Conservation (phyloP, 2,329 filamentous ascomycete genomes). For the Colletotrichum sp. region DNA sequence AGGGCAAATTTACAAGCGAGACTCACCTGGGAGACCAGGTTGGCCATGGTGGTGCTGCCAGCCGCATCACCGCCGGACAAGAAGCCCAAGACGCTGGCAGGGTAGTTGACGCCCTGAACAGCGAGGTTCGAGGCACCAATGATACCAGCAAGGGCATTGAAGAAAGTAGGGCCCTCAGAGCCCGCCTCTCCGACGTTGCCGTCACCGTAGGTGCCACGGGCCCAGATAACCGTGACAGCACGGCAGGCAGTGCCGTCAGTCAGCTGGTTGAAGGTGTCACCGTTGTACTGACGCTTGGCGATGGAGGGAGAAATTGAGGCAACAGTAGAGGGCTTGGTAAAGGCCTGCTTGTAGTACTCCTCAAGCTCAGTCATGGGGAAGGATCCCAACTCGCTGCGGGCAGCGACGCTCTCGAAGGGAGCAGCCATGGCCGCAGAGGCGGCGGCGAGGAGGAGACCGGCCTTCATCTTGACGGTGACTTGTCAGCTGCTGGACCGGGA, state of each 20-base stretch:
- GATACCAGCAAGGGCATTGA: slow-evolving; percentile 44
- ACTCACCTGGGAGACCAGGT: neutral
- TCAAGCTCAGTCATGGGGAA: slow-evolving; percentile 20
- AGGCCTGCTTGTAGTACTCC: slow-evolving; percentile 17
- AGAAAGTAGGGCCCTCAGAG: slow-evolving; percentile 52
- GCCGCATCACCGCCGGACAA: slow-evolving; percentile 47
- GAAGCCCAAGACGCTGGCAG: slow-evolving; percentile 49
- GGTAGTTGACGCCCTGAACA: slow-evolving; percentile 60
- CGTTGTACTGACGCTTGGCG: slow-evolving; percentile 17
- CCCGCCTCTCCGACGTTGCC: slow-evolving; percentile 56
- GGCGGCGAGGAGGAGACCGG: slow-evolving; percentile 13
- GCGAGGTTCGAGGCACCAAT: slow-evolving; percentile 49
- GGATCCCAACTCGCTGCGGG: neutral
- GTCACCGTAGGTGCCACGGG: slow-evolving; percentile 56
- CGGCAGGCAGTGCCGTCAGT: slow-evolving; percentile 38
- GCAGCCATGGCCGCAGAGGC: slow-evolving; percentile 11
- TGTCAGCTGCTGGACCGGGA: neutral
- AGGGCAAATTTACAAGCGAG: neutral
- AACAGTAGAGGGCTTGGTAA: neutral
- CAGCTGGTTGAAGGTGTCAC: slow-evolving; percentile 22
- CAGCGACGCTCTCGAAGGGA: neutral
- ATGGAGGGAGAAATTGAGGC: neutral
- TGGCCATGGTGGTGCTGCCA: slow-evolving; percentile 48
- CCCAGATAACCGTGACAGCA: slow-evolving; percentile 58
- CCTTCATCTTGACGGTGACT: slow-evolving; percentile 12